phyloP scores from a whole-genome alignment of 345 rosid species.

The Diplotaxis tenuifolia region DNA sequence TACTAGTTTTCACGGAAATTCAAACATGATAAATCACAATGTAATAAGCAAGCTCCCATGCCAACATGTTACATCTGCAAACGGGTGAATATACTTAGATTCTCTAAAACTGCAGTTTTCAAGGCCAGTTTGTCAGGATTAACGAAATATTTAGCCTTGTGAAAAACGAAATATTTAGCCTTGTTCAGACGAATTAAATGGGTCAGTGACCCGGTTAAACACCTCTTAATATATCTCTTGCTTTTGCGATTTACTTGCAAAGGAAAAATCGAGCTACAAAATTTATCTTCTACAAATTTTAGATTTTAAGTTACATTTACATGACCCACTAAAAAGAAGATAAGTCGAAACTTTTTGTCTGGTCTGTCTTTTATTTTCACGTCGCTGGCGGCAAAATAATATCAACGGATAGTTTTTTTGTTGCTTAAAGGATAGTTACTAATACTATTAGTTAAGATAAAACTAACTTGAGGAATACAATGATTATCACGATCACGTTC shows the following conservation, averaged over 20 bases:
- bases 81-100: background rate
- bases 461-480: slow-evolving; percentile 4
- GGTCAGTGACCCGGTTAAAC: no score
- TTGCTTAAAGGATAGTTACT: background rate
- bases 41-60: background rate
- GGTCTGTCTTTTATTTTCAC: background rate
- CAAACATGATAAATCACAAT: no score
- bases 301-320: no score
- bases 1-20: no score
- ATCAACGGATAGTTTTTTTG: no score
- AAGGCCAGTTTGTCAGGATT: background rate
- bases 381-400: background rate
- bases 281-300: background rate
- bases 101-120: background rate
- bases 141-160: no score
- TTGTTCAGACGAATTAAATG: no score
- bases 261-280: background rate
- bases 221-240: no score
- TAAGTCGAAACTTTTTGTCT: no score
- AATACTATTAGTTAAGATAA: background rate
- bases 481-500: background rate
- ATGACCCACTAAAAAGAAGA: no score
- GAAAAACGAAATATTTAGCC: no score
- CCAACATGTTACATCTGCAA: background rate
- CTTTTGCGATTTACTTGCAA: background rate